These are phyloP conservation scores for Phylloporus sp. DNA, from an alignment of 768 basidiomycete genomes.

Conservation along the genomic window DNA sequence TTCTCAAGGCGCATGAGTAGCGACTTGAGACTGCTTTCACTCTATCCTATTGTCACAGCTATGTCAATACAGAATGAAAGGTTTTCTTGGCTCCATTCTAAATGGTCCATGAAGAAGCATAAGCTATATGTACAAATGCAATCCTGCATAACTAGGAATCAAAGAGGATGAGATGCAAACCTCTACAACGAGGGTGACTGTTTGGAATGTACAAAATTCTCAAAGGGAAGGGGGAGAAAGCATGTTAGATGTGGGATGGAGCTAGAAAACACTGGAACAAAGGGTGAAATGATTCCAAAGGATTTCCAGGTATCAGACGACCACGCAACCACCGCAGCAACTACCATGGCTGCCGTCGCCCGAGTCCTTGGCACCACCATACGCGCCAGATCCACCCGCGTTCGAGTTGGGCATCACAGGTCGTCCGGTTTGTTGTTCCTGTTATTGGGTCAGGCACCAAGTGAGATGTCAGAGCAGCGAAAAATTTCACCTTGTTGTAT, in stretches of 20 bases:
- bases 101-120: conserved; percentile 9
- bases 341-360: conserved; percentile 50
- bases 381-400: conserved; percentile 43
- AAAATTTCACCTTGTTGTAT: conserved; percentile 77
- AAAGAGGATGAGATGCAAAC: background rate
- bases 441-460: conserved; percentile 7
- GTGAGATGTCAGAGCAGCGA: background rate
- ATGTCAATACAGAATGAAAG: conserved; percentile 3
- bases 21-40: background rate
- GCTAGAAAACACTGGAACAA: conserved; percentile 7
- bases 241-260: conserved; percentile 3
- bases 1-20: conserved; percentile 20
- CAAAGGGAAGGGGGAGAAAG: conserved; percentile 5
- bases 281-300: background rate
- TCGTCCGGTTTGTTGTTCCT: conserved; percentile 79
- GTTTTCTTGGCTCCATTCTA: conserved; percentile 1
- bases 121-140: conserved; percentile 26
- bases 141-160: conserved; percentile 5
- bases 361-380: conserved; percentile 39
- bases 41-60: background rate
- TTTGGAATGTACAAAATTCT: conserved; percentile 12
- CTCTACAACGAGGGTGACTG: conserved; percentile 5
- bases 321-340: conserved; percentile 69
- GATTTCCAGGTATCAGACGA: conserved; percentile 33
- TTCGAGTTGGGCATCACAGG: conserved; percentile 49